Evolutionary conservation across 257 asterid genomes (phyloP), one percentile per base, ranked within the genome.

Genomic region (Scutellaria baicalensis): DNA sequence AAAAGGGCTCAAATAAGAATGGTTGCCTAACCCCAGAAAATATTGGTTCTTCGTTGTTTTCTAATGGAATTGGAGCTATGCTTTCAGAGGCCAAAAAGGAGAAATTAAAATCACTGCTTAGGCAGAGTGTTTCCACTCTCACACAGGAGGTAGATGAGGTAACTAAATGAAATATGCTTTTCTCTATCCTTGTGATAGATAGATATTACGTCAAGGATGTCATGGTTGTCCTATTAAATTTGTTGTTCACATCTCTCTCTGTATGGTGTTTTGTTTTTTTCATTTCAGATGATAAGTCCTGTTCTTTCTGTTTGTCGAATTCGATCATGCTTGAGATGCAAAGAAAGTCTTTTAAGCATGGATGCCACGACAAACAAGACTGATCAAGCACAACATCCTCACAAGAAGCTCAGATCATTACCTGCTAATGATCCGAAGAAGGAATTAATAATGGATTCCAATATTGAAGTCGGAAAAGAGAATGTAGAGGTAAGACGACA

Each of bases 81-180:
- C 78, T 89, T 71, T 77, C 92, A 0, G 93, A 87, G 27, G 70
- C 55, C 48, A 75, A 72, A 72, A 89, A 38, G 70, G 91, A 86
- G 66, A 84, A 86, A 66, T 74, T 91, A 62, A 82, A 72, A 64
- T 71, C 86, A 12, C 47, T 87, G 80, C 86, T 91, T 70, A 79
- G 82, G 64, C 83, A 85, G 69, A 78, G 96, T 75, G 86, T 82
- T 67, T 57, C 56, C 74, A 52, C 82, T 58, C 89, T 93, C 77
- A 56, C 85, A 2, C 69, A 71, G 60, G 99, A 89, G 83, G 84
- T 89, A 63, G 93, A 93, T 27, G 94, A 89, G 93, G 99, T 91
- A 81, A 51, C 45, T 57, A 59, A 44, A 55, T 38, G 52, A 62
- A 57, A 1, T 27, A 27, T 27, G 2, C 33, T 27, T 27, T 2